phyloP scores from a whole-genome alignment of 345 rosid genomes.

The Trapa incisa region DNA sequence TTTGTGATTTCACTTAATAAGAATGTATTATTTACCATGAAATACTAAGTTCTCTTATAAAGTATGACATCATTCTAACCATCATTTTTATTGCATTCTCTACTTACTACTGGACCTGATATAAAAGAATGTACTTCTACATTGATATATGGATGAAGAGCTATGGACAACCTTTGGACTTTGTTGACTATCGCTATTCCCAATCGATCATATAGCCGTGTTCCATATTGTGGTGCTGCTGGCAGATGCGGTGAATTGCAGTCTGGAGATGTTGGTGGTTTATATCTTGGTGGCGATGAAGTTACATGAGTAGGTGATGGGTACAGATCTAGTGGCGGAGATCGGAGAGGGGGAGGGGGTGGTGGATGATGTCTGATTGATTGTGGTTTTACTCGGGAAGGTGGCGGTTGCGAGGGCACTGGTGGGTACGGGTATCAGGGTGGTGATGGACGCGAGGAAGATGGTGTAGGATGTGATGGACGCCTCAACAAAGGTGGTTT shows the following conservation, averaged over 20 bases:
- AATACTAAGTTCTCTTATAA: no score
- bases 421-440: background rate
- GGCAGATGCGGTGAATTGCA: background rate
- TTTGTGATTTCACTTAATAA: no score
- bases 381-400: background rate
- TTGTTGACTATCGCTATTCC: no score
- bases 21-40: no score
- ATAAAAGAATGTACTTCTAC: no score
- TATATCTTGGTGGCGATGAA: conserved; percentile 6
- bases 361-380: background rate
- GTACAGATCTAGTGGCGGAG: background rate
- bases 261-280: conserved; percentile 5
- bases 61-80: no score
- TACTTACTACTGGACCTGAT: no score
- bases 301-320: conserved; percentile 12
- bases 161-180: no score
- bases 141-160: no score
- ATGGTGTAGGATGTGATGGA: background rate
- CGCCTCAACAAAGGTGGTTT: background rate
- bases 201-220: background rate
- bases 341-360: conserved; percentile 2
- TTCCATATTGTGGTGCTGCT: conserved; percentile 9
- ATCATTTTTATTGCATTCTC: no score
- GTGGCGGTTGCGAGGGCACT: background rate
- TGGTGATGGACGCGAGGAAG: background rate